Conservation (phyloP, 768 basidiomycete species). For the Suillus subaureus region DNA sequence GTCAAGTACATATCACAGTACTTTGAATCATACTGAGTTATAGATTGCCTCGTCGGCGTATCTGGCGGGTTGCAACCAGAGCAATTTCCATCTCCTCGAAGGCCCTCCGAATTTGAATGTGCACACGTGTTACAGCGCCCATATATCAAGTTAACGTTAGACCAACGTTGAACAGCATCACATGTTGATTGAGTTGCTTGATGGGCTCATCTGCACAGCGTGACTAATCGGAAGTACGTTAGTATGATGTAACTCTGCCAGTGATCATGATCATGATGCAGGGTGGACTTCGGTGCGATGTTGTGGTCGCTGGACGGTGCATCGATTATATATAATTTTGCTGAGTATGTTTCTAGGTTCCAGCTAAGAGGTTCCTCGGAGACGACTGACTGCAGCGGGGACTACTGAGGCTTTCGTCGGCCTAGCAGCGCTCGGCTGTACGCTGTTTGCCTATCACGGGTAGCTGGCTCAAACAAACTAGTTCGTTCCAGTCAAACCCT, state of each 20-base stretch:
- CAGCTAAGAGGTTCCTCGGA: not conserved
- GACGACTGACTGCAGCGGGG: not conserved
- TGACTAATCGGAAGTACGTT: not conserved
- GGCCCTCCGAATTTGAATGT: not conserved
- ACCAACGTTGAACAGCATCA: not conserved
- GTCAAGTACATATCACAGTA: not conserved
- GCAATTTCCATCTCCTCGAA: not conserved
- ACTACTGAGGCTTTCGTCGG: not conserved
- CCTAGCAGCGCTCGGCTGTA: not conserved
- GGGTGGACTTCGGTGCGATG: too few species aligned
- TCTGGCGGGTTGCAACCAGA: not conserved
- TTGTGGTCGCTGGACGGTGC: not conserved
- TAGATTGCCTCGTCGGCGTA: not conserved
- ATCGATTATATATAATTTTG: not conserved
- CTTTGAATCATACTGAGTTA: not conserved
- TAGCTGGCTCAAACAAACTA: not conserved
- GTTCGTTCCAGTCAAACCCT: not conserved
- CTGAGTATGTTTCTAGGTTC: not conserved
- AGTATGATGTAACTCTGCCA: not conserved
- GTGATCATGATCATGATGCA: not conserved
- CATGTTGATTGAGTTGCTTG: not conserved
- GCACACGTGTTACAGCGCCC: not conserved
- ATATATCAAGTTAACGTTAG: not conserved
- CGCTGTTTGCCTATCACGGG: not conserved
- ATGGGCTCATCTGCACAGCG: not conserved